Evolutionary conservation across 176 grass and related monocot species (phyloP).

Genomic region (Eleusine indica): DNA sequence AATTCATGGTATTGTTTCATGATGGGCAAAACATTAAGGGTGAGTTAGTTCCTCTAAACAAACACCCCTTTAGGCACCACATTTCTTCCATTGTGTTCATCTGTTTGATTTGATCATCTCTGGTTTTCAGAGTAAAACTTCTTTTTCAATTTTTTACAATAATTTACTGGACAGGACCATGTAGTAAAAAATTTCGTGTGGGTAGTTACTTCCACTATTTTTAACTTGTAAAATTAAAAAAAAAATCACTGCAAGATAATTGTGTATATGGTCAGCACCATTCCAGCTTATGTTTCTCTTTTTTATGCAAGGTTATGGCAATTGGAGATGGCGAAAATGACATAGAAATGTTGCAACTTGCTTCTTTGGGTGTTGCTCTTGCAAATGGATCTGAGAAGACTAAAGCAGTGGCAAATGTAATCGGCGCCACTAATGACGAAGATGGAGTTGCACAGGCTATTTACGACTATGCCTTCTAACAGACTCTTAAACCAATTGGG

Average conservation of each 20-base stretch:
- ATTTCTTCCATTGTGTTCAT: neutral
- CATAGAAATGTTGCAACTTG: conserved; percentile 87
- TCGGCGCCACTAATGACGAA: conserved; percentile 76
- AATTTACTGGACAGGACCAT: neutral
- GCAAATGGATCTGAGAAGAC: conserved; percentile 91
- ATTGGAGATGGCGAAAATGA: conserved; percentile 99
- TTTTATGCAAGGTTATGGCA: conserved; percentile 73
- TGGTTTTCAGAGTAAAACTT: neutral
- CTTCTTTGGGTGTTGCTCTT: conserved; percentile 83
- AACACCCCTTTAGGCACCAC: neutral
- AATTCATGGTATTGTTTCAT: too few species aligned
- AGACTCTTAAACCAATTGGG: neutral
- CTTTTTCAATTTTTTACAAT: neutral
- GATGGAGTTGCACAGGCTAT: conserved; percentile 94
- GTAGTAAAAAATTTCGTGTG: neutral
- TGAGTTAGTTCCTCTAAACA: neutral
- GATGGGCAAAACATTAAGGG: too few species aligned
- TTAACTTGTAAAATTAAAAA: neutral
- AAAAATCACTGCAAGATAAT: neutral
- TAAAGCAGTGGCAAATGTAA: conserved; percentile 80
- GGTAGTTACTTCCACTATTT: neutral
- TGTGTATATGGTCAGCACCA: neutral
- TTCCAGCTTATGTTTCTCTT: neutral
- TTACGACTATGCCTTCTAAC: conserved; percentile 90
- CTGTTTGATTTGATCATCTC: neutral